A percentile compares a stretch with the other conserved stretches of the same genome.
Evolutionary conservation across 345 rosid species (phyloP).

Genomic region (Diplotaxis tenuifolia): DNA sequence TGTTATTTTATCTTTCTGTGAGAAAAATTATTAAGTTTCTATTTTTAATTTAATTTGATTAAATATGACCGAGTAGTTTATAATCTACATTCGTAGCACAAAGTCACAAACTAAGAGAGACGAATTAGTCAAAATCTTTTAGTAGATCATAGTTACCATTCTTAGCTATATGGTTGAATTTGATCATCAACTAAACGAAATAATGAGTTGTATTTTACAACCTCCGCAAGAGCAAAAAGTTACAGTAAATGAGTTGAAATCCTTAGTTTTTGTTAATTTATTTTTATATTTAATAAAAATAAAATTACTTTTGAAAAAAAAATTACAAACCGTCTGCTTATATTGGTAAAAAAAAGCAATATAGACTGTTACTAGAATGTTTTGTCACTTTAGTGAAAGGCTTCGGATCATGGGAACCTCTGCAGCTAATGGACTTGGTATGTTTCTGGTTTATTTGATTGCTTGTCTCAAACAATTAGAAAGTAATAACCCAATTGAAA

Average conservation of each 20-base stretch:
- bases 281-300: too few species aligned
- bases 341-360: neutral
- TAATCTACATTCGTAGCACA: too few species aligned
- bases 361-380: slow-evolving; percentile 65
- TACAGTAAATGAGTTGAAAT: neutral
- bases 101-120: too few species aligned
- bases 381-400: slow-evolving; percentile 69
- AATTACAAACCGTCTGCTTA: neutral
- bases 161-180: too few species aligned
- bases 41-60: too few species aligned
- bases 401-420: slow-evolving; percentile 82
- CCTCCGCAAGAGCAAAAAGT: neutral
- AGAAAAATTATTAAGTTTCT: too few species aligned
- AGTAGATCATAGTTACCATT: too few species aligned
- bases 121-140: too few species aligned
- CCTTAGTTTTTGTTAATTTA: neutral
- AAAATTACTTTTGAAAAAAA: neutral
- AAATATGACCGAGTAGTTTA: too few species aligned
- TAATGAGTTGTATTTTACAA: too few species aligned
- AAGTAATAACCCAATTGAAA: neutral
- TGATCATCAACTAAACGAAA: too few species aligned
- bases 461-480: neutral
- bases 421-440: slow-evolving; percentile 85
- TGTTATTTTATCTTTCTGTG: too few species aligned
- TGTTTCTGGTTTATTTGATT: slow-evolving; percentile 2